These are phyloP conservation scores for Hymenoscyphus linearis DNA, from an alignment of 2,329 filamentous ascomycete species.

Conservation along the genomic window DNA sequence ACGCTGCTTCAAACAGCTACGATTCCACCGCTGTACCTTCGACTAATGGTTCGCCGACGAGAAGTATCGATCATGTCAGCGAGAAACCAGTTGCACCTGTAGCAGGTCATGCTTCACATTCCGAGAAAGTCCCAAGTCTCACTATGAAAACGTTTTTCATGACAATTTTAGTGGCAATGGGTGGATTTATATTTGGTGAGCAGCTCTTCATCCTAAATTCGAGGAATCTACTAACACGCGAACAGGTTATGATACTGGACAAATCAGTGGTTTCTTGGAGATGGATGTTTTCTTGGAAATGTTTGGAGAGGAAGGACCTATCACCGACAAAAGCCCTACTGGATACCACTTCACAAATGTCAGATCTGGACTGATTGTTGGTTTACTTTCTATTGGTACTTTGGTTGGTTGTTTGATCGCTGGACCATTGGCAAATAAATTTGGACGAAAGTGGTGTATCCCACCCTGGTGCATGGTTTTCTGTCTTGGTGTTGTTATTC, in stretches of 20 bases:
- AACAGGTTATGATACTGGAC: constrained; percentile 29
- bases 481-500: constrained; percentile 59
- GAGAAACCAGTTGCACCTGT: neutral
- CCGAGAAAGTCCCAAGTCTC: constrained; percentile 7
- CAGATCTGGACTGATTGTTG: constrained; percentile 59
- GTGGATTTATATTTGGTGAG: constrained; percentile 31
- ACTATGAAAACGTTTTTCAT: constrained; percentile 23
- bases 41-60: neutral
- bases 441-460: constrained; percentile 59
- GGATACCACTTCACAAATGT: constrained; percentile 48
- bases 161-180: constrained; percentile 25
- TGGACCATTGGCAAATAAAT: constrained; percentile 60
- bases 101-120: neutral
- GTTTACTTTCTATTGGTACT: constrained; percentile 67
- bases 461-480: constrained; percentile 49
- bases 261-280: constrained; percentile 52
- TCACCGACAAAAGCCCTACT: constrained; percentile 21
- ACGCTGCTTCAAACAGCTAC: constrained; percentile 7
- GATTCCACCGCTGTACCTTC: constrained; percentile 9
- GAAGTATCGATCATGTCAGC: neutral
- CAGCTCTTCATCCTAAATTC: too few species aligned
- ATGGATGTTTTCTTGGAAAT: constrained; percentile 52
- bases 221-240: neutral
- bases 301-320: constrained; percentile 41
- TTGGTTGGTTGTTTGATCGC: constrained; percentile 74